Base-by-base conservation (phyloP, 2,329 filamentous ascomycete genomes). In the Pseudogymnoascus sp. region DNA sequence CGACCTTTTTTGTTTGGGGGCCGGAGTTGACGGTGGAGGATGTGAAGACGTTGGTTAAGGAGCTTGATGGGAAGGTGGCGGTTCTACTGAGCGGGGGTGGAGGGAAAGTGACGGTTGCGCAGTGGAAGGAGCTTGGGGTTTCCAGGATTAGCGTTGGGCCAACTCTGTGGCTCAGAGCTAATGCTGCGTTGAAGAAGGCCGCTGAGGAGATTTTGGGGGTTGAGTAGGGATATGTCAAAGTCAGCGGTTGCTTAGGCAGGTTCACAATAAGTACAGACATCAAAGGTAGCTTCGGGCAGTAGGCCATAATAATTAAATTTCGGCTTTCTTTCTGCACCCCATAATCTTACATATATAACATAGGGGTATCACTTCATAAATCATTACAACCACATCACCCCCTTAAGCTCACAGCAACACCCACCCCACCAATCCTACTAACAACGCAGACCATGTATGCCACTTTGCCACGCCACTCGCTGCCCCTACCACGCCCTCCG, bases 1-100 rank as follows among this genome's bases (percentile, higher is more conserved):
- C 77, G 10, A 85, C 80, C 0, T 77, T 84, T 0, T 87, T 86
- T 72, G 82, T 85, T 60, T 87, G 82, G 82, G 83, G 83, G 12
- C 69, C 76, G 12, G 71, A 81, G 40, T 68, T 83, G 10, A 73
- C 73, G 10, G 74, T 70, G 10, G 75, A 73, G 0, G 82, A 84
- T 69, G 76, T 83, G 2, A 69, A 74, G 68, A 70, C 67, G 42
- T 67, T 85, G 65, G 79, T 79, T 1, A 69, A 73, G 60, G 80
- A 76, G 52, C 76, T 85, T 52, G 75, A 74, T 2, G 82, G 82
- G 0, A 74, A 71, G 58, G 68, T 85, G 12, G 79, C 80, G 60
- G 80, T 84, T 9, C 78, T 77, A 63, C 67, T 79, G 64, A 73
- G 73, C 31, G 68, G 67, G 9, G 67, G 71, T 13, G 65, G 71